These are phyloP conservation scores for Pyracantha coccinea DNA, from an alignment of 331 rosid genomes.

Conservation along the genomic window DNA sequence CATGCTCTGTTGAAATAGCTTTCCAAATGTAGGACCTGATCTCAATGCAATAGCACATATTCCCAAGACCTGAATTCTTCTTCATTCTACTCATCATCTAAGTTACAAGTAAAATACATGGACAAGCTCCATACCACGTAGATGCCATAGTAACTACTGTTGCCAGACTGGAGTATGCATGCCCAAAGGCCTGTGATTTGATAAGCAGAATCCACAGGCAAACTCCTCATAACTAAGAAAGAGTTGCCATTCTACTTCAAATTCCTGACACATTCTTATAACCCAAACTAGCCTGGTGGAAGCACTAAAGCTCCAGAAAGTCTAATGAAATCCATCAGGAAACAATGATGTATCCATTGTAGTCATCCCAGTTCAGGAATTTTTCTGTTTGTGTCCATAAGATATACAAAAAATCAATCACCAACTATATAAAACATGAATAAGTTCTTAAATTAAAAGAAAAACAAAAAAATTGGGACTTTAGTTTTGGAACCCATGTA, in stretches of 20 bases:
- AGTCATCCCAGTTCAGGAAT: background rate
- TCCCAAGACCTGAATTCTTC: too few relatives aligned
- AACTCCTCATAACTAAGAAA: background rate
- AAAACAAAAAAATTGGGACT: background rate
- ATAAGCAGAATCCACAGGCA: background rate
- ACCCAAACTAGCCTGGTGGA: background rate
- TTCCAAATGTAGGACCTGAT: too few relatives aligned
- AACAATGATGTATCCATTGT: background rate
- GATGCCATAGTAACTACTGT: background rate
- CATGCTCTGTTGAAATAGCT: too few relatives aligned
- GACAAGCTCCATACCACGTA: background rate
- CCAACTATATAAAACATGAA: background rate
- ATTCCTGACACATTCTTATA: background rate
- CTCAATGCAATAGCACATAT: too few relatives aligned
- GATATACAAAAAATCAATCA: background rate
- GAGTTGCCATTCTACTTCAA: background rate
- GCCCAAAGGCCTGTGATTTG: background rate
- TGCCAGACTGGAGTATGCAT: background rate
- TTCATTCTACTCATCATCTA: background rate
- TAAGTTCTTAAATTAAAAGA: background rate
- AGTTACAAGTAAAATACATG: background rate
- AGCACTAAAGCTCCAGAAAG: background rate
- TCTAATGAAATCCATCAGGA: background rate
- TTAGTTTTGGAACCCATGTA: background rate
- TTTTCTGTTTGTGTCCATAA: background rate